These are phyloP conservation scores for Alternaria panax DNA, from an alignment of 2,329 filamentous ascomycete species.

Conservation along the genomic window DNA sequence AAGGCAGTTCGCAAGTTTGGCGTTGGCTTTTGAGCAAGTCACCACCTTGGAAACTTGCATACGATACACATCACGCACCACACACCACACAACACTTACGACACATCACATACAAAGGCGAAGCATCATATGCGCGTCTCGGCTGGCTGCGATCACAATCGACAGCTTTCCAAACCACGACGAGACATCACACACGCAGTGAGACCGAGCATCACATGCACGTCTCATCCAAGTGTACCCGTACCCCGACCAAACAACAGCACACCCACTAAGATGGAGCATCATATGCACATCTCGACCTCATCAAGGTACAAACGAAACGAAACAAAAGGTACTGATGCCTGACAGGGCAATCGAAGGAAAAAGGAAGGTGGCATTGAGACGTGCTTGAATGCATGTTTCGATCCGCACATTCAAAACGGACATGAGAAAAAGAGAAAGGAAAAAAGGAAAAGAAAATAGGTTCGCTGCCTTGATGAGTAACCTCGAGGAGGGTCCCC, in stretches of 20 bases:
- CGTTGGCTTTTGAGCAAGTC: neutral
- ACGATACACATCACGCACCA: neutral
- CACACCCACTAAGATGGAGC: neutral
- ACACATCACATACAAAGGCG: neutral
- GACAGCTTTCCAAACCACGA: neutral
- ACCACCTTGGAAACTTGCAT: neutral
- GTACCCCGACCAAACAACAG: neutral
- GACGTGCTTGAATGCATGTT: neutral
- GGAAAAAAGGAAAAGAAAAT: neutral
- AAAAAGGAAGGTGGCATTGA: neutral
- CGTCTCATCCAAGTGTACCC: neutral
- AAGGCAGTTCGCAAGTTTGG: neutral
- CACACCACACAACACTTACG: neutral
- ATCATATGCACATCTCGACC: neutral
- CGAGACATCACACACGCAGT: neutral
- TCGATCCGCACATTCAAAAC: neutral
- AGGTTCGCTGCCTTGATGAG: neutral
- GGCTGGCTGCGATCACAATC: neutral
- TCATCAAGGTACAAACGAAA: neutral
- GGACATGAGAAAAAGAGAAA: neutral
- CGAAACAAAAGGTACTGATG: neutral
- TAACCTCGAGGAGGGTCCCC: neutral
- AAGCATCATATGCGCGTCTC: neutral
- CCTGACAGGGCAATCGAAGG: neutral
- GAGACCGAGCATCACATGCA: neutral